Evolutionary conservation across 2,329 filamentous ascomycete species (phyloP).

Genomic region (Apiospora marii): DNA sequence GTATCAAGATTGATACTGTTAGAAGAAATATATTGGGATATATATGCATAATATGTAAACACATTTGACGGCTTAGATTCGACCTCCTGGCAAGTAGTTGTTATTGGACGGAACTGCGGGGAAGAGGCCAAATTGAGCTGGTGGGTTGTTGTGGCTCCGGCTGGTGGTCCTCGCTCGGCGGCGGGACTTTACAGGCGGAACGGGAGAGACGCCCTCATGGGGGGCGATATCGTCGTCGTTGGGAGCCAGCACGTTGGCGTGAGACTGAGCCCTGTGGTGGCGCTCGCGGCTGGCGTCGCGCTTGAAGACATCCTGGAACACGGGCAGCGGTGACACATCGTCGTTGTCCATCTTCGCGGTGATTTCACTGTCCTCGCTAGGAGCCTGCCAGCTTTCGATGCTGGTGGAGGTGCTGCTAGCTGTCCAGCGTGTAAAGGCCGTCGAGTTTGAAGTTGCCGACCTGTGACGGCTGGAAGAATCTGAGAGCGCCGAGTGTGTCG

Average conservation of each 20-base stretch:
- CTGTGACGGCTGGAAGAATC: constrained; percentile 58
- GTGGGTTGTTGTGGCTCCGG: constrained; percentile 37
- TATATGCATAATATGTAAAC: neutral
- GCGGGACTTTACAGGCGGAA: constrained; percentile 37
- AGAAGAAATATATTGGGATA: neutral
- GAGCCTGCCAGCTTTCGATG: constrained; percentile 38
- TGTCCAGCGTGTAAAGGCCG: constrained; percentile 62
- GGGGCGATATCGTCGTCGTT: constrained; percentile 24
- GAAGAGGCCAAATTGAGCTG: constrained; percentile 43
- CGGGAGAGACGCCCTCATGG: constrained; percentile 26
- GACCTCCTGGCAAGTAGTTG: constrained; percentile 25
- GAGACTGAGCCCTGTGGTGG: constrained; percentile 41
- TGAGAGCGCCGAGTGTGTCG: constrained; percentile 58
- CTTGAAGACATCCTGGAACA: constrained; percentile 24
- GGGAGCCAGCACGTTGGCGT: constrained; percentile 38
- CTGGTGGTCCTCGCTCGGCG: constrained; percentile 44
- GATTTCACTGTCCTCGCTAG: constrained; percentile 31
- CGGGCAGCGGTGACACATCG: constrained; percentile 22
- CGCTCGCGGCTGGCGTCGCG: constrained; percentile 35
- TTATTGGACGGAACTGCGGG: constrained; percentile 30
- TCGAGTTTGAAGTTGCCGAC: constrained; percentile 61
- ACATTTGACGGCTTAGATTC: neutral
- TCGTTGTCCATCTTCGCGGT: constrained; percentile 28
- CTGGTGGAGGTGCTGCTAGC: constrained; percentile 57
- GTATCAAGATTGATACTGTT: neutral